Conservation (phyloP, 257 asterid species). For the Scutellaria galericulata region DNA sequence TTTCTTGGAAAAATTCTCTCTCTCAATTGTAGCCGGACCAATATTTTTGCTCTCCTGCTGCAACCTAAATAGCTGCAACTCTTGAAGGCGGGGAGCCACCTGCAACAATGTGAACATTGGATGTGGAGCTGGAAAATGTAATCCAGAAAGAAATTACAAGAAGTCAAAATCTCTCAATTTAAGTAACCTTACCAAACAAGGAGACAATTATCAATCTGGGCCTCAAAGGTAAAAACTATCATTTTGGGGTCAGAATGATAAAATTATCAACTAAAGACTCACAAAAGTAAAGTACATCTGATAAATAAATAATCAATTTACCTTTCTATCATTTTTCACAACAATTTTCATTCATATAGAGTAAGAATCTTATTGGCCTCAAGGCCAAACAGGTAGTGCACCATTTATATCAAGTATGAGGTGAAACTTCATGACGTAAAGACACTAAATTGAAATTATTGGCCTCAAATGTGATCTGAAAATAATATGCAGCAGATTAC, state of each 20-base stretch:
- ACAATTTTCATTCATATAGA: constrained; percentile 5
- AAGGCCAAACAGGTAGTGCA: constrained; percentile 15
- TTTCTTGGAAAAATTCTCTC: constrained; percentile 54
- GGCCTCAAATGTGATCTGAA: neutral
- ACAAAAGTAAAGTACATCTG: neutral
- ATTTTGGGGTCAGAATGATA: neutral
- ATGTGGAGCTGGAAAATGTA: neutral
- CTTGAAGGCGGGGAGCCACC: constrained; percentile 97
- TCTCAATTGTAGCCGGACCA: constrained; percentile 49
- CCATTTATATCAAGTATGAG: constrained; percentile 5
- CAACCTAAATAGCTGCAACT: constrained; percentile 71
- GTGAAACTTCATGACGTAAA: neutral
- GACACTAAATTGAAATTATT: neutral
- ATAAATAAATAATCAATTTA: constrained; percentile 10
- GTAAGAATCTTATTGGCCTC: no score
- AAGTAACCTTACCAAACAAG: constrained; percentile 8
- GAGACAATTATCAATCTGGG: neutral
- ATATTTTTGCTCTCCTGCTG: constrained; percentile 75
- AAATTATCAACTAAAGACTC: no score
- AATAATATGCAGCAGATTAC: constrained; percentile 8
- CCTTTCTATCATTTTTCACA: constrained; percentile 12
- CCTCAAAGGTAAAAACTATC: neutral
- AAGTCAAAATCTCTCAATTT: constrained; percentile 12
- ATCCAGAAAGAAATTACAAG: constrained; percentile 15
- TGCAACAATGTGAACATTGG: constrained; percentile 42